Percentiles rank a stretch among this genome's conserved stretches.
Evolutionary conservation across 78 protist species (phyloP).

Genomic region (Tieghemostelium lacteum): DNA sequence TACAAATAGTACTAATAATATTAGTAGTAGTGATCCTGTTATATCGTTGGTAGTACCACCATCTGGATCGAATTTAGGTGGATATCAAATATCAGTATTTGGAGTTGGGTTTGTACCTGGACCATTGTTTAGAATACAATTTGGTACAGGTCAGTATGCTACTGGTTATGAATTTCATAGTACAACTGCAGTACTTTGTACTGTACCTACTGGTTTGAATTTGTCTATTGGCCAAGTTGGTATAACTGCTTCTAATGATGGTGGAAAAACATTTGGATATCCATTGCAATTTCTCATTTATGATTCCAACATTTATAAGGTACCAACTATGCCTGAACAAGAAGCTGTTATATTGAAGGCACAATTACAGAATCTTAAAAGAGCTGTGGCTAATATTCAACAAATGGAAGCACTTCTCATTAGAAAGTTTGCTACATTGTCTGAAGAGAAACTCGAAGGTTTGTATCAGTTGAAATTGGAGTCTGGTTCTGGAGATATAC

Average conservation of each 20-base stretch:
- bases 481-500: background rate
- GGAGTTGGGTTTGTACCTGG: conserved; percentile 70
- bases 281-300: conserved; percentile 49
- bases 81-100: conserved; percentile 50
- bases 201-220: conserved; percentile 28
- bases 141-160: conserved; percentile 31
- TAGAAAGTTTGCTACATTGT: conserved; percentile 2
- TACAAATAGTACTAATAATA: too few relatives aligned
- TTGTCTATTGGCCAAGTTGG: conserved; percentile 16
- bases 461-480: background rate
- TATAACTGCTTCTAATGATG: conserved; percentile 60
- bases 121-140: conserved; percentile 15
- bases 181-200: conserved; percentile 21
- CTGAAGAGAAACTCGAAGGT: background rate
- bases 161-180: conserved; percentile 65
- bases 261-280: conserved; percentile 40
- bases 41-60: conserved; percentile 52
- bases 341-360: conserved; percentile 29
- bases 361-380: conserved; percentile 51
- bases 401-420: conserved; percentile 24
- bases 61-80: conserved; percentile 46
- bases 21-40: conserved; percentile 18
- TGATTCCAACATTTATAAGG: conserved; percentile 16
- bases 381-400: conserved; percentile 69
- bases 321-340: conserved; percentile 24